Evolutionary conservation across 2,329 filamentous ascomycete genomes (phyloP), one percentile per base, ranked within the genome.

Genomic region (Ploettnerulaceae sp.): DNA sequence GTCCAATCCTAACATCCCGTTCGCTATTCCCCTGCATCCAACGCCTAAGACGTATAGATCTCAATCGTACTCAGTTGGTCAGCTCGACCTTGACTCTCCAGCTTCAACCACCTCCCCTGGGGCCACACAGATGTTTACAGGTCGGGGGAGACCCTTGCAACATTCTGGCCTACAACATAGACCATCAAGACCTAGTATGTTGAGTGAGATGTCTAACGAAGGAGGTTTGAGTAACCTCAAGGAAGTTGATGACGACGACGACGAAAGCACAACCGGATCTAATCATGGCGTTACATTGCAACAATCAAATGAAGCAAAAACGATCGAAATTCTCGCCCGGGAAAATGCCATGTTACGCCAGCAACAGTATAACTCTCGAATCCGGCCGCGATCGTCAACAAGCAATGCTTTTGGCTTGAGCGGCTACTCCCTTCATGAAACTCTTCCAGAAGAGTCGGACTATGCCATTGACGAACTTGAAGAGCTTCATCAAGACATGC

Each of bases 31-130:
- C 3, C 73, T 95, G 15, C 87, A 95, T 53, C 89, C 91, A 1
- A 93, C 88, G 0, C 87, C 87, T 1, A 97, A 97, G 67, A 89
- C 88, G 1, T 93, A 95, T 59, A 83, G 93, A 33, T 98, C 93
- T 5, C 89, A 96, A 66, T 97, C 93, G 4, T 97, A 97, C 66
- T 97, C 91, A 0, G 91, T 95, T 37, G 90, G 90, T 4, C 90
- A 96, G 64, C 73, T 89, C 51, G 89, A 95, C 43, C 77, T 82
- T 1, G 86, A 91, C 48, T 68, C 55, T 3, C 53, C 56, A 26
- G 55, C 54, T 17, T 51, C 57, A 5, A 44, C 51, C 21, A 52
- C 47, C 43, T 51, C 56, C 20, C 58, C 53, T 44, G 54, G 49
- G 6, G 44, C 47, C n/a, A 46, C 45, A n/a, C 32, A 54, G 9